Percentiles rank a stretch among this genome's conserved stretches.
These are phyloP conservation scores for Podila minutissima DNA, from an alignment of 192 early-diverging fungal genomes.

Conservation along the genomic window DNA sequence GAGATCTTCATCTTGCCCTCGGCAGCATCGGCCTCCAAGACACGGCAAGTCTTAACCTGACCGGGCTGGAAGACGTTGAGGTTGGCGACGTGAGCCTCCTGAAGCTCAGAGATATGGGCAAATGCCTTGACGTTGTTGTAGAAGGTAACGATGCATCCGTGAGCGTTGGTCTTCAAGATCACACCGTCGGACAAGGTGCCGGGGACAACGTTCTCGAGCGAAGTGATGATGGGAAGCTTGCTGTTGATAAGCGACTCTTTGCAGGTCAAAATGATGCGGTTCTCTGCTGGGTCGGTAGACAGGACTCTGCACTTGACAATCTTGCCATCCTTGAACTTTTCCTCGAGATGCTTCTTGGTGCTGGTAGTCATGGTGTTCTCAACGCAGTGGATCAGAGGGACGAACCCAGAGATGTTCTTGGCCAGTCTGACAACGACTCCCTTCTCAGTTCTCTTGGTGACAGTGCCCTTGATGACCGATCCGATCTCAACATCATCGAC, in stretches of 20 bases:
- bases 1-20: constrained; percentile 68
- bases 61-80: constrained; percentile 69
- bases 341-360: constrained; percentile 64
- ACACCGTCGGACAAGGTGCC: constrained; percentile 74
- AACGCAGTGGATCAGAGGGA: constrained; percentile 78
- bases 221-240: constrained; percentile 70
- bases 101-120: constrained; percentile 72
- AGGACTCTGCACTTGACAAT: constrained; percentile 80
- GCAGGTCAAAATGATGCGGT: constrained; percentile 76
- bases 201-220: constrained; percentile 66
- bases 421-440: constrained; percentile 69
- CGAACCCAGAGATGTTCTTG: constrained; percentile 72
- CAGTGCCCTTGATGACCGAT: constrained; percentile 61
- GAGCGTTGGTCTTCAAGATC: constrained; percentile 64
- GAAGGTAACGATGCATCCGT: constrained; percentile 80
- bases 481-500: constrained; percentile 75
- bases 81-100: constrained; percentile 53
- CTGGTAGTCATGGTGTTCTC: constrained; percentile 71
- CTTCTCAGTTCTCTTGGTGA: constrained; percentile 58
- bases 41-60: constrained; percentile 79
- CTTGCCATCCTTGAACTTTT: constrained; percentile 79
- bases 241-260: constrained; percentile 79
- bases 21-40: constrained; percentile 66
- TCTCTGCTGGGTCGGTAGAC: constrained; percentile 58
- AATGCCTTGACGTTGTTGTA: constrained; percentile 81